phyloP scores from a whole-genome alignment of 2,329 filamentous ascomycete genomes.

The Teratosphaeria zuluensis region DNA sequence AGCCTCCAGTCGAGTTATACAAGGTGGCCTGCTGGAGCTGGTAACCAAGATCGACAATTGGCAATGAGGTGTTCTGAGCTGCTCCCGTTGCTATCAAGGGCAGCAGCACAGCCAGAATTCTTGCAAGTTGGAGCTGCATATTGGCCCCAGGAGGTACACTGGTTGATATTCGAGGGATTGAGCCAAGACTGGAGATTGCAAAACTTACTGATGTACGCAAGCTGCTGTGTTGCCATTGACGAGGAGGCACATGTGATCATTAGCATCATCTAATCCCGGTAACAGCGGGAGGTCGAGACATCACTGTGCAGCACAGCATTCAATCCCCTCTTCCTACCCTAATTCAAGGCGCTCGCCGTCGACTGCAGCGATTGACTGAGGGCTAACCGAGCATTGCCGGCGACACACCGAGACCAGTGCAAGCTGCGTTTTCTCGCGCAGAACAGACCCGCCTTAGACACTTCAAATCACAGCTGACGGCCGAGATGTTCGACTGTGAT shows the following conservation, averaged over 20 bases:
- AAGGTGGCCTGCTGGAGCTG: slow-evolving; percentile 39
- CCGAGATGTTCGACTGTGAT: background rate
- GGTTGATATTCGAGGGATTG: background rate
- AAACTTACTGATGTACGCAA: background rate
- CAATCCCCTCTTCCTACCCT: background rate
- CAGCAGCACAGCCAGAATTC: background rate
- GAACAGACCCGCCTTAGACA: too few relatives aligned
- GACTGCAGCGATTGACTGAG: background rate
- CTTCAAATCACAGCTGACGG: background rate
- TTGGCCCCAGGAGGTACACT: background rate
- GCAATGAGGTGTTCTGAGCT: slow-evolving; percentile 18
- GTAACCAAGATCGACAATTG: slow-evolving; percentile 46
- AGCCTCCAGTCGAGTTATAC: slow-evolving; percentile 28
- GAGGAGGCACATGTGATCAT: background rate
- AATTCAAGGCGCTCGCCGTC: background rate
- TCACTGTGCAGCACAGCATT: background rate
- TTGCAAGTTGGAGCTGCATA: background rate
- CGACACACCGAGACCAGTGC: background rate
- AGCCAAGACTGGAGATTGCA: background rate
- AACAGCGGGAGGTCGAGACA: background rate
- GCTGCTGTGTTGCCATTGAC: background rate
- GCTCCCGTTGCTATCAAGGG: background rate
- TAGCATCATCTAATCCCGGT: background rate
- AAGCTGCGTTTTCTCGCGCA: background rate
- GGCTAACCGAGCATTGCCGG: background rate